Percentiles rank a stretch among this genome's conserved stretches.
Evolutionary conservation across 2,329 filamentous ascomycete genomes (phyloP).

Genomic region (Rutstroemia sp.): DNA sequence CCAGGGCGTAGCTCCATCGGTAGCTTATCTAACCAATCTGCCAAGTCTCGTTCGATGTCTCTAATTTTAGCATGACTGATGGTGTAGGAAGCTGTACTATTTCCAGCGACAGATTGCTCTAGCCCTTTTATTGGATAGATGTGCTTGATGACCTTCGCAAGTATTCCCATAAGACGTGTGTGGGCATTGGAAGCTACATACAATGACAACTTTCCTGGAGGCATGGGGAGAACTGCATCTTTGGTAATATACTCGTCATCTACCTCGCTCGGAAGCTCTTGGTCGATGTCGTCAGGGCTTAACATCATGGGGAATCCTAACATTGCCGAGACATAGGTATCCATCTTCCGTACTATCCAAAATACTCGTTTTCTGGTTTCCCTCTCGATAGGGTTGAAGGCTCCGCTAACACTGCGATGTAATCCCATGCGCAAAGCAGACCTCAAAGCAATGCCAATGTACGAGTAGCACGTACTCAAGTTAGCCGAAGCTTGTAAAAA

Average conservation of each 20-base stretch:
- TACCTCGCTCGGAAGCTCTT: constrained; percentile 55
- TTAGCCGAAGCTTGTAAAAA: constrained; percentile 76
- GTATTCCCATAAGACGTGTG: constrained; percentile 54
- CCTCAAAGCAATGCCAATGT: constrained; percentile 69
- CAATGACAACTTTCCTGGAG: constrained; percentile 45
- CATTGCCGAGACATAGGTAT: constrained; percentile 61
- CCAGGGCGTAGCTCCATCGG: constrained; percentile 74
- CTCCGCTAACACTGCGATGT: constrained; percentile 62
- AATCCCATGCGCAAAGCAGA: constrained; percentile 71
- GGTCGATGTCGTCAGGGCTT: constrained; percentile 58
- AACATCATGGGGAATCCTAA: constrained; percentile 59
- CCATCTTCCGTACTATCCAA: constrained; percentile 62
- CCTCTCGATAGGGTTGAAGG: constrained; percentile 54
- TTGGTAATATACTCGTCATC: constrained; percentile 62
- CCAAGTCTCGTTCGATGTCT: constrained; percentile 56
- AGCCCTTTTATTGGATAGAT: constrained; percentile 57
- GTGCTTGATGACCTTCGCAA: constrained; percentile 56
- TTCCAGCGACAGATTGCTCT: constrained; percentile 35
- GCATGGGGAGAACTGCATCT: constrained; percentile 47
- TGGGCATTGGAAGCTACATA: constrained; percentile 62
- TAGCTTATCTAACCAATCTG: constrained; percentile 57
- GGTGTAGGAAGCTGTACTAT: constrained; percentile 43
- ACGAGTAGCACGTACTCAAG: constrained; percentile 71
- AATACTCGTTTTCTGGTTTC: constrained; percentile 59
- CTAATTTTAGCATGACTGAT: constrained; percentile 58